Percentiles rank a stretch among this genome's conserved stretches.
Evolutionary conservation across 1,139 yeast genomes (phyloP).

Genomic region (Taiozyma sp.): DNA sequence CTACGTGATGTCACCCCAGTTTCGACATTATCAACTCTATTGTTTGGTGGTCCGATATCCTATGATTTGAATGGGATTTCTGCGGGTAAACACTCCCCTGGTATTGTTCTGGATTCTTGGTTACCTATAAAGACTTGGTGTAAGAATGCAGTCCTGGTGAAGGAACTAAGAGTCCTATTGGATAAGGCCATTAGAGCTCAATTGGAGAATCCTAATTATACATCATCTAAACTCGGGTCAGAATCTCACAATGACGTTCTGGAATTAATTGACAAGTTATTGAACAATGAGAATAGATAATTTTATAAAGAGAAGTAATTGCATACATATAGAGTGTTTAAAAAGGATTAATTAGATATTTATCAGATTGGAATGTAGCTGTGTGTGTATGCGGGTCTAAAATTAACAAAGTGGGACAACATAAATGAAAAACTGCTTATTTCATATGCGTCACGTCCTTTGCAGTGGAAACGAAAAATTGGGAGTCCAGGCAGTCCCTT

Average conservation of each 20-base stretch:
- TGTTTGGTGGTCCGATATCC: slow-evolving; percentile 73
- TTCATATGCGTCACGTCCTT: neutral
- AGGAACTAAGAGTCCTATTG: slow-evolving; percentile 57
- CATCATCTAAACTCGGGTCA: slow-evolving; percentile 4
- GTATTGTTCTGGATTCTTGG: slow-evolving; percentile 73
- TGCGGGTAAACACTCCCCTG: slow-evolving; percentile 45
- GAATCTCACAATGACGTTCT: slow-evolving; percentile 27
- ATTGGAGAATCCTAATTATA: slow-evolving; percentile 35
- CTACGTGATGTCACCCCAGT: slow-evolving; percentile 78
- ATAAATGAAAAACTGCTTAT: neutral
- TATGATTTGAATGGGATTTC: slow-evolving; percentile 52
- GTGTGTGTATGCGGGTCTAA: neutral
- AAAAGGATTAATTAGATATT: too few species aligned
- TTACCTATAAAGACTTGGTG: slow-evolving; percentile 87
- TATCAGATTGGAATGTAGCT: neutral
- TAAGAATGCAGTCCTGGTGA: slow-evolving; percentile 81
- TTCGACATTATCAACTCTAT: slow-evolving; percentile 57
- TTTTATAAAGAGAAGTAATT: neutral
- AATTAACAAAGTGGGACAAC: too few species aligned
- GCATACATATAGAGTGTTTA: neutral
- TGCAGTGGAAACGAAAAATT: slow-evolving; percentile 29
- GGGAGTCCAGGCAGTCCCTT: slow-evolving; percentile 54
- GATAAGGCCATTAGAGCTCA: slow-evolving; percentile 63
- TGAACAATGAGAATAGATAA: slow-evolving; percentile 10
- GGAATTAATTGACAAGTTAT: slow-evolving; percentile 27